phyloP scores from a whole-genome alignment of 2,329 filamentous ascomycete genomes.

The Fusarium napiforme region DNA sequence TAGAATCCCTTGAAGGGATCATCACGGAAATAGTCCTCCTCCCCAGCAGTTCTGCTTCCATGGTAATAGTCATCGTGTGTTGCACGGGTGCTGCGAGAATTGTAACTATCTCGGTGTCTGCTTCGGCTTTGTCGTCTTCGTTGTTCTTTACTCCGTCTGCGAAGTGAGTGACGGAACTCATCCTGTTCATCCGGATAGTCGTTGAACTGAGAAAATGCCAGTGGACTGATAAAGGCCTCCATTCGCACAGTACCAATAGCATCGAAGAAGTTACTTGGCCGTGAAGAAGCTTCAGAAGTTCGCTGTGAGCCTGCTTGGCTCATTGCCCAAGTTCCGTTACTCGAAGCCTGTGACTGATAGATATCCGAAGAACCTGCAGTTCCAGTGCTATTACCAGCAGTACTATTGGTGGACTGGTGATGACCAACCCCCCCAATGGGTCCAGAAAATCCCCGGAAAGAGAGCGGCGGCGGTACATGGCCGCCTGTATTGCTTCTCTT shows the following conservation, averaged over 20 bases:
- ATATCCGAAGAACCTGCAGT: constrained; percentile 71
- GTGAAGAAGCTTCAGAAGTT: constrained; percentile 67
- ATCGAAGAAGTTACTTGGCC: constrained; percentile 78
- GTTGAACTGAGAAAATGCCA: constrained; percentile 61
- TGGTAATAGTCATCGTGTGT: constrained; percentile 60
- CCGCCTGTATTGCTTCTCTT: constrained; percentile 92
- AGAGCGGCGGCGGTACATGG: constrained; percentile 73
- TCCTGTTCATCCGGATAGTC: constrained; percentile 62
- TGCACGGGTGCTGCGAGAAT: constrained; percentile 56
- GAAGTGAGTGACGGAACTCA: constrained; percentile 59
- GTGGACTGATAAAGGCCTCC: constrained; percentile 90
- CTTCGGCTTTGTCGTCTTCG: constrained; percentile 65
- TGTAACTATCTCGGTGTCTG: constrained; percentile 63
- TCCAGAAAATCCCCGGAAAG: constrained; percentile 82
- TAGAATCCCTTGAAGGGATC: constrained; percentile 73
- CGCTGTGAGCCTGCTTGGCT: constrained; percentile 59
- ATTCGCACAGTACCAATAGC: constrained; percentile 92
- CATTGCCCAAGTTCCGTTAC: constrained; percentile 57
- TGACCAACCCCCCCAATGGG: constrained; percentile 56
- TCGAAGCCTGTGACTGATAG: constrained; percentile 65
- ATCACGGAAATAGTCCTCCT: constrained; percentile 68
- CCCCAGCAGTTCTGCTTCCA: constrained; percentile 58
- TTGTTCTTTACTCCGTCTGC: constrained; percentile 66
- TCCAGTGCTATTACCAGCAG: constrained; percentile 65
- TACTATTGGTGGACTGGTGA: constrained; percentile 66